Base-by-base conservation (phyloP, 306 rosid species). In the Malus sylvestris region DNA sequence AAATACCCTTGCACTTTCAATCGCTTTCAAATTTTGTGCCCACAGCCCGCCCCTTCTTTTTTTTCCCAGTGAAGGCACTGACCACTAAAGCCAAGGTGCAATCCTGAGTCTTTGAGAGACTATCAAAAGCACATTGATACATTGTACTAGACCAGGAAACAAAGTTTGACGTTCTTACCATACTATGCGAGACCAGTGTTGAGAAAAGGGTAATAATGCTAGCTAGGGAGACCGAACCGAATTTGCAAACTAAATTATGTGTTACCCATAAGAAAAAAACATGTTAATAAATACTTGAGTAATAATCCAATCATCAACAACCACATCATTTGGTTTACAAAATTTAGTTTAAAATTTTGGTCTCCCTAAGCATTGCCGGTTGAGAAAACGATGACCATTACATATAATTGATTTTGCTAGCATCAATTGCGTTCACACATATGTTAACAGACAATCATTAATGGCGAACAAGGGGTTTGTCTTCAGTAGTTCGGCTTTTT, bases 31-130 rank as follows among this genome's bases (percentile, higher is more conserved):
- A 71, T 32, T 51, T 71, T 40, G 60, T 71, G 67, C 55, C 78
- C 74, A 75, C 83, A 64, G 12, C 32, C 58, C 60, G 20, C 70
- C 6, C 7, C 61, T 46, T 29, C 63, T 45, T 78, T 75, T 73
- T 68, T 83, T 80, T 75, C 77, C 57, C 75, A 45, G 16, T 45
- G 83, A 80, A 83, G 83, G 75, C 67, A 75, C n/a, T 55, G 14
- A 8, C 64, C 66, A 27, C 65, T 53, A 20, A 25, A 49, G 82
- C 15, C 78, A 79, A 64, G 49, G 65, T 72, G 82, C 68, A 71
- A 44, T 10, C 5, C 14, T 4, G 57, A 7, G n/a, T 14, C 59
- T 52, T 38, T 22, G 45, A 46, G 27, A 70, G 60, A 49, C 51
- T 8, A 44, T 9, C 19, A 44, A 68, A 55, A 67, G 51, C n/a